Conservation (phyloP, 345 rosid genomes). For the Brassica rapa region DNA sequence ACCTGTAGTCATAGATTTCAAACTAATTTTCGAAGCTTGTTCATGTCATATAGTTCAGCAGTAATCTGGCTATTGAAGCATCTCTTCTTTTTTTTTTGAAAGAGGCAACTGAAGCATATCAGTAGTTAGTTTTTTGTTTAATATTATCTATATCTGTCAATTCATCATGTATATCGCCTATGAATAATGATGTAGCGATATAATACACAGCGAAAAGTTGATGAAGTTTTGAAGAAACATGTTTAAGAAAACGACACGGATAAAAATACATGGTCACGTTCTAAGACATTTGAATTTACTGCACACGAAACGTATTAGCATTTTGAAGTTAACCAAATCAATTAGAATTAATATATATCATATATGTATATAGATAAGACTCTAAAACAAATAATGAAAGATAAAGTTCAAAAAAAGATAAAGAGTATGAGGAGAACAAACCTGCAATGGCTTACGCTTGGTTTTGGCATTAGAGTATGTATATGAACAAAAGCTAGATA, state of each 20-base stretch:
- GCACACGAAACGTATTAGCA: background rate
- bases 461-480: constrained; percentile 56
- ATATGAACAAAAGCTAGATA: constrained; percentile 78
- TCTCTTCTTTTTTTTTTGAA: too few species aligned
- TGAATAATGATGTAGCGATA: background rate
- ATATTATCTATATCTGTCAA: background rate
- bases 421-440: constrained; percentile 13
- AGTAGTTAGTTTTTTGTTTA: background rate
- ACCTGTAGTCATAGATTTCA: background rate
- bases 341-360: background rate
- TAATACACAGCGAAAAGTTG: background rate
- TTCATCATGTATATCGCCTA: background rate
- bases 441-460: constrained; percentile 94
- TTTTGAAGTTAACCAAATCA: constrained; percentile 7
- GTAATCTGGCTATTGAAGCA: background rate
- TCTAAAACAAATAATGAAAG: background rate
- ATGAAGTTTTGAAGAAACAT: background rate
- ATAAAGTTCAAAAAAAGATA: background rate
- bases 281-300: background rate
- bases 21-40: background rate
- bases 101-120: too few species aligned
- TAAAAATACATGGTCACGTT: background rate
- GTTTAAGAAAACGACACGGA: background rate
- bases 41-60: background rate
- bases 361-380: background rate